Evolutionary conservation across 2,329 filamentous ascomycete genomes (phyloP), one percentile per base, ranked within the genome.

Genomic region (Fusarium sp.): DNA sequence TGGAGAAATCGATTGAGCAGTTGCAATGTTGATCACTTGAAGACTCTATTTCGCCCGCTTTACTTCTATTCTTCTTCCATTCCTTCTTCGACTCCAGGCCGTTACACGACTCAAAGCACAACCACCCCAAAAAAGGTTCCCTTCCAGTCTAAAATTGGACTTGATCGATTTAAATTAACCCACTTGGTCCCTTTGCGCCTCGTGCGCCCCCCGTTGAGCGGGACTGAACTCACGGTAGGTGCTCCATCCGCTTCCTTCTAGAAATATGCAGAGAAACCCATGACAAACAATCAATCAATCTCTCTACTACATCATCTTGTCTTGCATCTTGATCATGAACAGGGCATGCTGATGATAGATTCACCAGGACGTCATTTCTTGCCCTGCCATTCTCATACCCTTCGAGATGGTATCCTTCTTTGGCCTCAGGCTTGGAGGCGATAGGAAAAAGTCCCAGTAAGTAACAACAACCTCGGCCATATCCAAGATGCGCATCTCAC

Each of bases 361-460:
- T 35, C 46, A 38, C 31, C 25, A 61, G 41, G 46, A 60, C 41
- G 47, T 26, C 32, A 13, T 44, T 42, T 45, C 28, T 46, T 42
- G 24, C 19, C 31, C 10, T 39, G 15, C 13, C 36, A 47, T 42
- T 47, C 55, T 47, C 29, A 22, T 4, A 13, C 24, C 31, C 24
- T 39, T 53, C 64, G 61, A 57, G 52, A 86, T 87, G 85, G 84
- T 86, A 22, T 85, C 85, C 3, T 84, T 87, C 63, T 85, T 86
- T 62, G 83, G 84, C 45, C 75, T 87, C 70, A 85, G 81, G 71
- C 77, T 86, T 58, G 82, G 83, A 45, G 78, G 79, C 65, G 82
- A 83, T 61, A 85, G 81, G 76, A 86, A 86, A 74, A 85, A 83
- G 79, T 81, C 76, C n/a, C 72, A 79, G 83, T 79, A 72, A 69